These are phyloP conservation scores for Neurospora sp. DNA, from an alignment of 495 filamentous ascomycete genomes.

Conservation along the genomic window DNA sequence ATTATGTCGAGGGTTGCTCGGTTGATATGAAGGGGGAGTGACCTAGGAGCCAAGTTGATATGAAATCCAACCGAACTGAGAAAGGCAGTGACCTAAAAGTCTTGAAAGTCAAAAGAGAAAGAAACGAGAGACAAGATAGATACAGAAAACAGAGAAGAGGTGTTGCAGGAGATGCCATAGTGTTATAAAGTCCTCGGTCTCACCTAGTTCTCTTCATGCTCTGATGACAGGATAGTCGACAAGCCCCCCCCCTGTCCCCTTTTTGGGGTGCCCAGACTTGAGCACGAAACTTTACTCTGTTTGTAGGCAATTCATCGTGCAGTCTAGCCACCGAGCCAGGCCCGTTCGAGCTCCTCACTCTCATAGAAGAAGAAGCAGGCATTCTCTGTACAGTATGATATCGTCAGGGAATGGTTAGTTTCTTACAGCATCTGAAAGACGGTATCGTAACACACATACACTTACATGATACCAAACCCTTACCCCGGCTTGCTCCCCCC, in stretches of 20 bases:
- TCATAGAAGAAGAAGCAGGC: not conserved
- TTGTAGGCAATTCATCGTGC: not conserved
- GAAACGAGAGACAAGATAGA: conserved; percentile 1
- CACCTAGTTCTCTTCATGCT: not conserved
- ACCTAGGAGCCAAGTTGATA: not conserved
- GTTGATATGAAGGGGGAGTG: not conserved
- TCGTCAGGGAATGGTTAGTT: not conserved
- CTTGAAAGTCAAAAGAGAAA: not conserved
- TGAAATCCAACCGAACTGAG: not conserved
- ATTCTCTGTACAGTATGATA: not conserved
- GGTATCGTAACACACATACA: not conserved
- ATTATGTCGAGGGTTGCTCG: not conserved
- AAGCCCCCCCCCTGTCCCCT: not conserved
- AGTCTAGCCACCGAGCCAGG: not conserved
- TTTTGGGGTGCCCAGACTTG: not conserved
- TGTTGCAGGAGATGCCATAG: conserved; percentile 1
- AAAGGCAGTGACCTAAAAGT: not conserved
- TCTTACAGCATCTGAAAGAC: not conserved
- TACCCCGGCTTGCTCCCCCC: not conserved
- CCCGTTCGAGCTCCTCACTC: not conserved
- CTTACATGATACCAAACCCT: not conserved
- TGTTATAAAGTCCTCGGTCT: conserved; percentile 2
- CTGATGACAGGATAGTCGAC: not conserved
- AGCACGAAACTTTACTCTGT: not conserved
- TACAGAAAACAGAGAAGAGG: not conserved